Conservation (phyloP, 495 filamentous ascomycete genomes). For the Neurospora sp. region DNA sequence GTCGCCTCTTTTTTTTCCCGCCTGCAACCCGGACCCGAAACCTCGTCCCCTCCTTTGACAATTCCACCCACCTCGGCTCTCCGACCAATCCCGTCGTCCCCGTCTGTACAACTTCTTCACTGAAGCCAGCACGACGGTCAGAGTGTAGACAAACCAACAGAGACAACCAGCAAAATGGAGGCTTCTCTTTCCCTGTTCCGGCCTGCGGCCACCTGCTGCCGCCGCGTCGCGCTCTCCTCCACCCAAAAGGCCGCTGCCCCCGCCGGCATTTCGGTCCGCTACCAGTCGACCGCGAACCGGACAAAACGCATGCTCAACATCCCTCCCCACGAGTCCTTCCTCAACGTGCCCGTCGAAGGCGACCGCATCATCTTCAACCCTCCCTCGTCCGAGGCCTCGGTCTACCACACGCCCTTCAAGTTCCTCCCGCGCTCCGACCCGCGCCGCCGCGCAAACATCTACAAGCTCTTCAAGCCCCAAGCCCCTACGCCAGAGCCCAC, state of each 20-base stretch:
- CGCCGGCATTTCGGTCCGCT: slow-evolving; percentile 37
- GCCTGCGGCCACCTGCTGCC: slow-evolving; percentile 11
- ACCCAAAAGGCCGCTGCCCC: slow-evolving; percentile 16
- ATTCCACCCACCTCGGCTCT: not conserved
- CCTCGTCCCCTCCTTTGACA: not conserved
- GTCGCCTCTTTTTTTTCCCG: not conserved
- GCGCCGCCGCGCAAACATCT: slow-evolving; percentile 45
- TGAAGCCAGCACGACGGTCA: not conserved
- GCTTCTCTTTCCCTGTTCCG: slow-evolving; percentile 6
- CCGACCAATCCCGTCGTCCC: not conserved
- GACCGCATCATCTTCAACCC: slow-evolving; percentile 89
- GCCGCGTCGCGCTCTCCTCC: slow-evolving; percentile 15
- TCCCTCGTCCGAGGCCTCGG: slow-evolving; percentile 69
- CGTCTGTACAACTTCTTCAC: not conserved
- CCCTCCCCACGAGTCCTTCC: slow-evolving; percentile 63
- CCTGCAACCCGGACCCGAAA: not conserved
- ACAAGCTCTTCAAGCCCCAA: slow-evolving; percentile 13
- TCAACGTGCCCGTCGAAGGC: slow-evolving; percentile 29
- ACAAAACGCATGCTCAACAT: slow-evolving; percentile 63
- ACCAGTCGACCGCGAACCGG: slow-evolving; percentile 60
- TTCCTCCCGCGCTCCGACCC: slow-evolving; percentile 78
- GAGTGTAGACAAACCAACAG: not conserved
- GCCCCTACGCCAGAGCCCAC: not conserved
- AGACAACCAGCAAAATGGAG: slow-evolving; percentile 6
- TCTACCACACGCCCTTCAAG: slow-evolving; percentile 77